Evolutionary conservation across 352 stramenopile genomes (phyloP).

Genomic region (Globisporangium alternatum): DNA sequence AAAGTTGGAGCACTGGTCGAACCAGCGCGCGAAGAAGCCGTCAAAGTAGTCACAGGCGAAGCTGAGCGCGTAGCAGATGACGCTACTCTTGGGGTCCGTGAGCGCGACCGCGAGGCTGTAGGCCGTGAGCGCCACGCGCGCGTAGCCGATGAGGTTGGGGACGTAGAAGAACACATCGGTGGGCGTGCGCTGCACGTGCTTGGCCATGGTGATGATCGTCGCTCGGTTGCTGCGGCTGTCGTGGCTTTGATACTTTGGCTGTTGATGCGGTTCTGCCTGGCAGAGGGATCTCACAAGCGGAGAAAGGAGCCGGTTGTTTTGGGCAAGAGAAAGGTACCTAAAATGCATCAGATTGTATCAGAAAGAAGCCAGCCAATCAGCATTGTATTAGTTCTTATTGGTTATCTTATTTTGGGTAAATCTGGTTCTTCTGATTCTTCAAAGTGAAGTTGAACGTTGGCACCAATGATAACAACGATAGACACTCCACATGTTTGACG

Average conservation of each 20-base stretch:
- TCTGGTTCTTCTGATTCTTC: too few relatives aligned
- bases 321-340: slow-evolving; percentile 5
- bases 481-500: too few relatives aligned
- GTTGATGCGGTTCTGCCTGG: neutral
- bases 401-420: too few relatives aligned
- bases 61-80: slow-evolving; percentile 92
- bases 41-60: slow-evolving; percentile 99
- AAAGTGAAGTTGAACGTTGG: too few relatives aligned
- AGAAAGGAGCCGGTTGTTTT: slow-evolving; percentile 8
- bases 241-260: neutral
- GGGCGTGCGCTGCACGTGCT: slow-evolving; percentile 29
- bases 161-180: slow-evolving; percentile 94
- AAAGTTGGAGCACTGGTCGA: slow-evolving; percentile 96
- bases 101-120: slow-evolving; percentile 84
- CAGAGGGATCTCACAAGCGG: neutral
- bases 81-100: slow-evolving; percentile 58
- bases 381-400: too few relatives aligned
- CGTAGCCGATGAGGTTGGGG: slow-evolving; percentile 96
- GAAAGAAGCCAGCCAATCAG: too few relatives aligned
- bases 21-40: slow-evolving; percentile 94
- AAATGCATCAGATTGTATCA: neutral
- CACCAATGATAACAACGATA: too few relatives aligned
- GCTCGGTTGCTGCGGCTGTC: neutral
- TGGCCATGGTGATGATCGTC: slow-evolving; percentile 9
- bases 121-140: slow-evolving; percentile 83